Base-by-base conservation (phyloP, 805 yeast species). In the Saturnispora kantuleensis region DNA sequence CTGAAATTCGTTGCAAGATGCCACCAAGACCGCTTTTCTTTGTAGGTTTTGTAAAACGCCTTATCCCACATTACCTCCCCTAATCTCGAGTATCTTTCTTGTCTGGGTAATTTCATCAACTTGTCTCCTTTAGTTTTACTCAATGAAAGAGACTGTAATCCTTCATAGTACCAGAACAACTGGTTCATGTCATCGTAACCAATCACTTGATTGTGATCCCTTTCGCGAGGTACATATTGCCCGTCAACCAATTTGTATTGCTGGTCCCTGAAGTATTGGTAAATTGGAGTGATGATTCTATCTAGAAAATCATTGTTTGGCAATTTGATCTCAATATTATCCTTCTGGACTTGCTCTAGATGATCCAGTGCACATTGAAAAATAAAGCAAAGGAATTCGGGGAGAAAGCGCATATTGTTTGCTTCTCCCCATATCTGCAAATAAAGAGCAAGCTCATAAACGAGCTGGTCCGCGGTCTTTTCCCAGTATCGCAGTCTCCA, bases 401-500 rank as follows among this genome's bases (percentile, higher is more conserved):
- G 78, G 56, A 69, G 62, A 50, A 71, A 74, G 45, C 79, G 56
- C 28, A 74, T 66, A 58, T 79, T 82, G 58, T 79, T 81, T 5
- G 88, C 82, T 59, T 84, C 89, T 31, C 89, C 89, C 89, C 89
- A 82, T 35, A 80, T 68, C 45, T 74, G 69, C 51, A 76, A 64
- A 58, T 74, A 80, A 36, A 81, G 70, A 38, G 81, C 84, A 50
- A 82, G 60, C 63, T 77, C 89, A 46, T 76, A 69, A 3, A 78
- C 72, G 64, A 82, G 75, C 50, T 84, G 85, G 29, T 60, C 63
- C 3, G 76, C 74, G 0, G 76, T 58, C 45, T 71, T 67, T 30
- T 58, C 58, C 51, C 69, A 70, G 87, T 84, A 84, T 54, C 71
- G 70, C 12, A 65, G 50, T 56, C 76, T 79, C 96, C 95, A 87